Base-by-base conservation (phyloP, 2,329 filamentous ascomycete species). In the Ascochyta koolunga region DNA sequence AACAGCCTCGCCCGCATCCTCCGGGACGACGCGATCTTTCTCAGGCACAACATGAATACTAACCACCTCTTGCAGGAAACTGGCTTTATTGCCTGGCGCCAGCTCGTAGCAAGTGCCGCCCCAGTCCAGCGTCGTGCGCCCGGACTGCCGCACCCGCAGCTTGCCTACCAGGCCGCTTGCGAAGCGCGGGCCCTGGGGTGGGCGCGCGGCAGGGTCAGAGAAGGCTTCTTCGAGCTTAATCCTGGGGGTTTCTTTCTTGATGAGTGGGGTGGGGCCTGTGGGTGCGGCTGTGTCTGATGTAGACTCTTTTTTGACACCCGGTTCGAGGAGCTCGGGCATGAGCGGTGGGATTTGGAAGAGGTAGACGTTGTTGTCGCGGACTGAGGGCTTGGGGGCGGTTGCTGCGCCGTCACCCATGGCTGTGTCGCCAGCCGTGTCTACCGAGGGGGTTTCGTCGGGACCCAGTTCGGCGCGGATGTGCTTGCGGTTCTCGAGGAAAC, bases 321-420 rank as follows among this genome's bases (percentile, higher is more conserved):
- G 73, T 9, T 78, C 66, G 31, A 76, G 62, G 21, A 88, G 78
- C 54, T 82, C 81, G 5, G 86, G 86, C 4, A 86, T 81, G 53
- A 86, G 78, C 0, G 86, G 84, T 11, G 86, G 86, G 63, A 88
- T 82, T 69, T 88, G 86, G 69, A 88, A 83, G 45, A 87, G 77
- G 67, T 87, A 87, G 47, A 86, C 78, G 52, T 82, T 80, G 48
- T 85, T 81, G 31, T 81, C 74, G 76, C 79, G 62, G 1, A 67
- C 76, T 64, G 59, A 68, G 7, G 57, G 46, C 44, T 65, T 67
- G 24, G 63, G 64, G 16, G 48, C 54, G 19, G 55, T 38, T 10
- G 46, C 54, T 31, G 58, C 64, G 33, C 60, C 65, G 10, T 65
- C 63, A 10, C 58, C 54, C 76, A 79, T 78, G 6, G 59, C 53